Base-by-base conservation (phyloP, 768 basidiomycete genomes). In the Calocybe cyanea region DNA sequence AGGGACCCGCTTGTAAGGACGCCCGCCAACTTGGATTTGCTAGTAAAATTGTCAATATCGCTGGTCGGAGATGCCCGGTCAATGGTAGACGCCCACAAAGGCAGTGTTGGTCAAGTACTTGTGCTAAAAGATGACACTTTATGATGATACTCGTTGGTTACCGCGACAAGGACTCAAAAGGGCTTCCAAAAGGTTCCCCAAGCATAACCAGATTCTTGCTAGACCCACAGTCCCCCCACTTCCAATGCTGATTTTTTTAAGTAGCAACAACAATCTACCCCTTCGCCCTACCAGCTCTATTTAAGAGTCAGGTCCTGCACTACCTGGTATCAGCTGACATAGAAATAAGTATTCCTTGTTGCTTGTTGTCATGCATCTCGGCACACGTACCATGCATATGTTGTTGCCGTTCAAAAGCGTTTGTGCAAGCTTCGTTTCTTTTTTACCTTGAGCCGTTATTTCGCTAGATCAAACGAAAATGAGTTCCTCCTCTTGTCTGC, bases 351-450 rank as follows among this genome's bases (percentile, higher is more conserved):
- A 28, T 11, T 5, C 25, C 11, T 28, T 28, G 11, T 6, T 28
- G 25, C 25, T 11, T 28, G 11, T 11, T 11, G 25, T n/a, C n/a
- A 28, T 6, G 37, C 20, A 36, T n/a, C 15, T 17, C 30, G 36
- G 63, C 83, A n/a, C n/a, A n/a, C n/a, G 45, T 54, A 91, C 93
- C 85, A 97, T 95, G 61, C 92, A 95, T 33, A 99, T 97, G 53
- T 95, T 93, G 68, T 92, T 95, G 11, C 92, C 92, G 59, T 95
- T 95, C 48, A 95, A 66, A 35, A 95, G 72, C 14, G 92, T 95
- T 67, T 96, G 92, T 1, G 85, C 80, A 9, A 97, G 76, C 48
- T 82, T 77, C 2, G 88, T 96, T 61, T 78, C 80, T 64, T 87
- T 92, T 50, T 71, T 81, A 20, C 87, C 87, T 62, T 90, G 72